Evolutionary conservation across 2,329 filamentous ascomycete species (phyloP).

Genomic region (Xylaria sp.): DNA sequence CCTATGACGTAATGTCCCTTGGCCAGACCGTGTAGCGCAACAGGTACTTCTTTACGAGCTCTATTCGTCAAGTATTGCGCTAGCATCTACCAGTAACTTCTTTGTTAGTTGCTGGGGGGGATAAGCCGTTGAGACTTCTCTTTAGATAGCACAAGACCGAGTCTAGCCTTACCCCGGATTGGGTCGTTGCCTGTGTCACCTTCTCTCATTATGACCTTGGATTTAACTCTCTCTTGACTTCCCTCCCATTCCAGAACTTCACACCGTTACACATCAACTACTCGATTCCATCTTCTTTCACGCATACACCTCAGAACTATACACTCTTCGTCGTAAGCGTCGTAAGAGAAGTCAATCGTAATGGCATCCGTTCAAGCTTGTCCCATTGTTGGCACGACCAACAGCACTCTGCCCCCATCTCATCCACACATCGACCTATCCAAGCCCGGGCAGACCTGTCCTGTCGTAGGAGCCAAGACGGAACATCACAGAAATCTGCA

Average conservation of each 20-base stretch:
- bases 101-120: not conserved
- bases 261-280: not conserved
- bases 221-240: not conserved
- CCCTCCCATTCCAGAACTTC: not conserved
- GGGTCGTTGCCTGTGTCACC: not conserved
- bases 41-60: not conserved
- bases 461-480: constrained; percentile 55
- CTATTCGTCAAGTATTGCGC: constrained; percentile 1
- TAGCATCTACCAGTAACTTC: constrained; percentile 2
- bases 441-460: constrained; percentile 54
- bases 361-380: constrained; percentile 51
- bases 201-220: constrained; percentile 3
- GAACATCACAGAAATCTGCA: constrained; percentile 55
- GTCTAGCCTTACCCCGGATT: constrained; percentile 5
- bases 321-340: not conserved
- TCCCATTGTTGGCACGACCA: constrained; percentile 56
- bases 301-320: not conserved
- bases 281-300: not conserved
- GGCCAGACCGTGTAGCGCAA: not conserved
- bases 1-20: constrained; percentile 27
- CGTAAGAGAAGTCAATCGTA: not conserved
- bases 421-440: constrained; percentile 55
- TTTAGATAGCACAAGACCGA: constrained; percentile 1
- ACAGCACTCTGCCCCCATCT: constrained; percentile 53
- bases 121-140: not conserved